Base-by-base conservation (phyloP, 257 asterid species). In the Lithospermum erythrorhizon region DNA sequence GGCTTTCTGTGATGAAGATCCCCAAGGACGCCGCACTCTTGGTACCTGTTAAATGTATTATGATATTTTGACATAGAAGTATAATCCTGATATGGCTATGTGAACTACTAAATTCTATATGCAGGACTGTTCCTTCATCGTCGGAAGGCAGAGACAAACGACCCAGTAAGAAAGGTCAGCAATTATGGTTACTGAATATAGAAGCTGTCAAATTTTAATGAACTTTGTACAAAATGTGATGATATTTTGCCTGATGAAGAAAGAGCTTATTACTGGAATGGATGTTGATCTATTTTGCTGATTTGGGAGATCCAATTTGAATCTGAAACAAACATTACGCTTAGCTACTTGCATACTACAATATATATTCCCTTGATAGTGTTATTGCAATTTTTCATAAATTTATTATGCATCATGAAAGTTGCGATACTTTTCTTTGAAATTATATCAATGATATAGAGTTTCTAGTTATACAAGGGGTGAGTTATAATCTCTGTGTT, bases 61-160 rank as follows among this genome's bases (percentile, higher is more conserved):
- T 2, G 32, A 35, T 22, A 55, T 66, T 56, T 23, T 75, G 41
- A 51, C 51, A 53, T 66, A 1, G n/a, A 41, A 32, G 41, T 13
- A 48, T 21, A 10, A 19, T 19, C 27, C 55, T 23, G 35, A 20
- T 35, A 20, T 32, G 10, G 65, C 71, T 37, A 30, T 65, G 58
- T 18, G 17, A 27, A 67, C 51, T 58, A 51, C 68, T 47, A 55
- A 9, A 54, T 58, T 59, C 62, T 45, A 75, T 65, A 54, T 57
- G 65, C 90, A 91, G 98, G 97, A 65, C 76, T 91, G 73, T 91
- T 91, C 78, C 94, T 91, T 77, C 97, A 88, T 78, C 87, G 98
- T 45, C 86, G 97, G 49, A 91, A 84, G 83, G 98, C 95, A 58
- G 98, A 91, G 76, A 79, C 79, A 57, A 72, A 70, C 49, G 95